These are phyloP conservation scores for Fusarium annulatum DNA, from an alignment of 2,329 filamentous ascomycete species.

Conservation along the genomic window DNA sequence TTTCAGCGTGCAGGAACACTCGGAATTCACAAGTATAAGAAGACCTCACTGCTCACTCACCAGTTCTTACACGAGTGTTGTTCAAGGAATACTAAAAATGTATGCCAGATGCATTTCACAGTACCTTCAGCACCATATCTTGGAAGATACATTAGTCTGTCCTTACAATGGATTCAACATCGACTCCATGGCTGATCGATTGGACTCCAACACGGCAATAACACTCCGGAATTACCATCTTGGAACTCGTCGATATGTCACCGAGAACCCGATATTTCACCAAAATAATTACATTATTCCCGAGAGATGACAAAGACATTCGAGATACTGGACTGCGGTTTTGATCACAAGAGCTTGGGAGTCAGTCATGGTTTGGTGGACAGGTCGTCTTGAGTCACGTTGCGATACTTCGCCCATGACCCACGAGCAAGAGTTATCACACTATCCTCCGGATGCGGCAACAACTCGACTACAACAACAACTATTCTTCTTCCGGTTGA, in stretches of 20 bases:
- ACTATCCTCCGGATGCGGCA: not conserved
- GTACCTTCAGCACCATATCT: not conserved
- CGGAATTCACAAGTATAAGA: constrained; percentile 27
- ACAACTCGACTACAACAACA: not conserved
- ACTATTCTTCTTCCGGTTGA: not conserved
- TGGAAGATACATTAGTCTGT: not conserved
- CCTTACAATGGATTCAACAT: not conserved
- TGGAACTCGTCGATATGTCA: constrained; percentile 8
- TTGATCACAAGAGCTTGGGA: constrained; percentile 17
- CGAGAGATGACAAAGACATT: not conserved
- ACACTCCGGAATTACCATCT: not conserved
- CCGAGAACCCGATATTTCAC: not conserved
- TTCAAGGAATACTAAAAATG: not conserved
- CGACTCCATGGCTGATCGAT: not conserved
- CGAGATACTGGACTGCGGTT: not conserved
- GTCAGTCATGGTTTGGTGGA: not conserved
- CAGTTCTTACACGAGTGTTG: too few species aligned
- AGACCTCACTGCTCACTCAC: not conserved
- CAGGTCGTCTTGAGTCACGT: constrained; percentile 5
- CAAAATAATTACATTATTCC: not conserved
- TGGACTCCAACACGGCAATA: not conserved
- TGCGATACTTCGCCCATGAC: not conserved
- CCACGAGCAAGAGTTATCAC: constrained; percentile 23
- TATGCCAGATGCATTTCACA: too few species aligned
- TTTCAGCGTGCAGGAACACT: constrained; percentile 1